Evolutionary conservation across 1,139 yeast genomes (phyloP), one percentile per base, ranked within the genome.

Genomic region (Zygosaccharomyces pseudobailii): DNA sequence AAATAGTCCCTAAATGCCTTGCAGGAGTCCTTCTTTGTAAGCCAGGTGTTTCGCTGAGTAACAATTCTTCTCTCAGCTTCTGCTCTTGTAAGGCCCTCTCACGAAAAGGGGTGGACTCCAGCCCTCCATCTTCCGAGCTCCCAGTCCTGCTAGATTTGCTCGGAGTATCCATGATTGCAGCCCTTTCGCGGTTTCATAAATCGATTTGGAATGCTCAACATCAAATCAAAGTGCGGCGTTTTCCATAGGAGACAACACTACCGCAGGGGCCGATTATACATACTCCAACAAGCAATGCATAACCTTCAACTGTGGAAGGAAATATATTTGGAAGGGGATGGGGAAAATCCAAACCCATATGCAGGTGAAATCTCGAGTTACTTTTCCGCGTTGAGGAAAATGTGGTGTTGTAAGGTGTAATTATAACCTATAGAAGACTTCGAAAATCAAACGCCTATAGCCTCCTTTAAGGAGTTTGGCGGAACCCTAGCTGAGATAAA

Each of bases 31-130:
- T 31, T 28, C 51, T 45, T 39, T 51, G 51, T 45, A 56, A 42
- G 19, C 62, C 60, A 2, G 62, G 62, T 0, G 62, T 59, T 5
- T 52, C 47, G 21, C 53, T 52, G 21, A 56, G 41, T 13, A 55
- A 25, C 22, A 56, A 24, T 32, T 53, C 55, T n/a, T 57, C 59
- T 43, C 50, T 48, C 24, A 54, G 27, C 25, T 53, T 42, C 39
- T 53, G 53, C 33, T 56, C 59, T 39, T 53, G 57, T 8, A 56
- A 40, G 2, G 61, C 62, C 9, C 58, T 47, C 33, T 54, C 55
- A 33, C 53, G 54, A 27, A 59, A 58, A 6, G 63, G 63, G 9
- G 62, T 59, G 22, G 51, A 35, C 13, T 52, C 51, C 19, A 43
- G 44, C 6, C 53, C 43, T 4, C 36, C 47, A 7, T 36, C 42